phyloP scores from a whole-genome alignment of 2,329 filamentous ascomycete species.

The Cladophialophora yegresii region DNA sequence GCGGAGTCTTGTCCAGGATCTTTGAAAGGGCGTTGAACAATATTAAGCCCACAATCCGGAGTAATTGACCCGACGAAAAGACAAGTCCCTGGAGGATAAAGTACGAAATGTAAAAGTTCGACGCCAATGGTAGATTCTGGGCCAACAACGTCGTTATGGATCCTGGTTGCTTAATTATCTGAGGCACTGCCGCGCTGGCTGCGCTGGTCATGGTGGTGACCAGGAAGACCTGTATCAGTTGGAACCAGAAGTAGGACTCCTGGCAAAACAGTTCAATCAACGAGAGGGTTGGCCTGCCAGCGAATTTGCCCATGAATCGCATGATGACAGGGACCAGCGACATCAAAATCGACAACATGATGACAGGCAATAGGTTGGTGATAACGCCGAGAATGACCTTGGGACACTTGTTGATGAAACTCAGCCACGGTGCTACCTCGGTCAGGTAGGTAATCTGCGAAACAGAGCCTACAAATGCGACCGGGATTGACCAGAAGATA shows the following conservation, averaged over 20 bases:
- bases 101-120: slow-evolving; percentile 95
- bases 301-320: slow-evolving; percentile 73
- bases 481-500: slow-evolving; percentile 79
- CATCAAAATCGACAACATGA: slow-evolving; percentile 81
- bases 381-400: slow-evolving; percentile 74
- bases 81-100: slow-evolving; percentile 89
- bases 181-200: slow-evolving; percentile 67
- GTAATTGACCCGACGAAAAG: slow-evolving; percentile 70
- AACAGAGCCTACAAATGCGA: slow-evolving; percentile 79
- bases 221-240: slow-evolving; percentile 85
- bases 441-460: slow-evolving; percentile 77
- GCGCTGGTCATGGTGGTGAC: slow-evolving; percentile 81
- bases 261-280: slow-evolving; percentile 86
- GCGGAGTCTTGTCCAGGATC: slow-evolving; percentile 73
- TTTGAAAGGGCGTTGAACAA: slow-evolving; percentile 74
- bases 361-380: slow-evolving; percentile 77
- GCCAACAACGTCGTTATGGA: slow-evolving; percentile 67
- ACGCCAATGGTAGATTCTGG: slow-evolving; percentile 73
- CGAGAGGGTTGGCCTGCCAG: slow-evolving; percentile 72
- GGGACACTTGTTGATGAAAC: slow-evolving; percentile 74
- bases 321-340: slow-evolving; percentile 81
- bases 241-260: slow-evolving; percentile 78
- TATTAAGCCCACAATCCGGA: slow-evolving; percentile 73
- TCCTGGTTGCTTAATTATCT: slow-evolving; percentile 65
- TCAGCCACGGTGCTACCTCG: slow-evolving; percentile 63